Base-by-base conservation (phyloP, 177 flowering plant species). In the Vitis hybrid region DNA sequence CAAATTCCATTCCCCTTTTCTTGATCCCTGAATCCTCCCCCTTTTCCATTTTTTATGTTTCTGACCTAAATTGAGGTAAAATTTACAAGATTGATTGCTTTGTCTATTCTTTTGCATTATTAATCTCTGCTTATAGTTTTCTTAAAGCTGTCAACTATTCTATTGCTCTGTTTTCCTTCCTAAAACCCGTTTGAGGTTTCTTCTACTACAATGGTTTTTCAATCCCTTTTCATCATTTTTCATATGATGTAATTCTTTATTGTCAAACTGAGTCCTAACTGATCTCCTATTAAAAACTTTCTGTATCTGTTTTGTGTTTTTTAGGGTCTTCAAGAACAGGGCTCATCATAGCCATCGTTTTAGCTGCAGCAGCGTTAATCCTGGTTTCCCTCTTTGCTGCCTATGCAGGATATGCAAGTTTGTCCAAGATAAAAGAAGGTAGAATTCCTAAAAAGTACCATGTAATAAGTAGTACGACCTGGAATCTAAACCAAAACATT, bases 351-450 rank as follows among this genome's bases (percentile, higher is more conserved):
- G 80, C 84, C 1, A 77, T 86, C 68, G 79, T 53, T 51, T 52
- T 82, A 18, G 76, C 76, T 31, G 69, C 73, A 6, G 64, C 70
- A 7, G 87, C 88, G 13, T 74, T 86, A 68, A 11, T 79, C 45
- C 56, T 84, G 80, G 72, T 91, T 5, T 70, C 76, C 51, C 50
- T 75, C 29, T 79, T 80, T 67, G 85, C 81, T 33, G 80, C 73
- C 55, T 89, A 80, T 75, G 73, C 85, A 13, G 64, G 52, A 66
- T 86, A 82, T 70, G 56, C 68, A 55, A 84, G 83, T 74, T 45
- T 75, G 2, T 64, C 73, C 26, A 81, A 64, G 68, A 58, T 22
- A 1, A 86, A 70, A 71, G 10, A 72, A 84, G 92, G 94, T 91
- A 79, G 1, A 48, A 33, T 31, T 65, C 20, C 55, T 48, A 64